phyloP scores from a whole-genome alignment of 1,284 basidiomycete genomes.

The Ceratobasidium sp. region DNA sequence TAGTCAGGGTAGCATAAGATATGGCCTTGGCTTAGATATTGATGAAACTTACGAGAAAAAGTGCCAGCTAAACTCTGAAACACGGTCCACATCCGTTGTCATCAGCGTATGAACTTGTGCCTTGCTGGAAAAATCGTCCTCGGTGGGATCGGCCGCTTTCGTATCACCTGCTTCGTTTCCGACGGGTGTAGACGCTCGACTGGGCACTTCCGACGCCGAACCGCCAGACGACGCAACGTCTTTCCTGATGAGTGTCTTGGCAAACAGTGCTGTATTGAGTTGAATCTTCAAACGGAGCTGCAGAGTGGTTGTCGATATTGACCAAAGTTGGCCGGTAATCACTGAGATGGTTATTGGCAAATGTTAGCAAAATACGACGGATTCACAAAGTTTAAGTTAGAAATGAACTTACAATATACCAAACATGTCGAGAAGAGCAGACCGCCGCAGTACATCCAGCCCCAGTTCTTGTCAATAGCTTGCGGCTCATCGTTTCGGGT shows the following conservation, averaged over 20 bases:
- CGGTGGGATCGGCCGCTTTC: slow-evolving; percentile 56
- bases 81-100: slow-evolving; percentile 92
- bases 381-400: slow-evolving; percentile 47
- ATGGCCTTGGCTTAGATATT: neutral
- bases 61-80: slow-evolving; percentile 87
- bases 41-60: slow-evolving; percentile 69
- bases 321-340: slow-evolving; percentile 54
- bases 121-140: slow-evolving; percentile 87
- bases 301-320: slow-evolving; percentile 75
- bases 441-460: slow-evolving; percentile 70
- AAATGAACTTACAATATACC: slow-evolving; percentile 65
- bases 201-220: slow-evolving; percentile 33
- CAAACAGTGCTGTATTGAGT: slow-evolving; percentile 87
- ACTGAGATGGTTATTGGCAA: slow-evolving; percentile 50
- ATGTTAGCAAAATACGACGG: slow-evolving; percentile 44
- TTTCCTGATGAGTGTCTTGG: slow-evolving; percentile 90
- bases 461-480: slow-evolving; percentile 57
- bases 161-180: slow-evolving; percentile 50
- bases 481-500: slow-evolving; percentile 59
- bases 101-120: slow-evolving; percentile 90
- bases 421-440: slow-evolving; percentile 75
- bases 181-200: slow-evolving; percentile 50
- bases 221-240: slow-evolving; percentile 75
- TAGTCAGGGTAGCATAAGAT: slow-evolving; percentile 46
- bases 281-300: slow-evolving; percentile 78